Evolutionary conservation across 2,329 filamentous ascomycete species (phyloP).

Genomic region (Venturia nashicola): DNA sequence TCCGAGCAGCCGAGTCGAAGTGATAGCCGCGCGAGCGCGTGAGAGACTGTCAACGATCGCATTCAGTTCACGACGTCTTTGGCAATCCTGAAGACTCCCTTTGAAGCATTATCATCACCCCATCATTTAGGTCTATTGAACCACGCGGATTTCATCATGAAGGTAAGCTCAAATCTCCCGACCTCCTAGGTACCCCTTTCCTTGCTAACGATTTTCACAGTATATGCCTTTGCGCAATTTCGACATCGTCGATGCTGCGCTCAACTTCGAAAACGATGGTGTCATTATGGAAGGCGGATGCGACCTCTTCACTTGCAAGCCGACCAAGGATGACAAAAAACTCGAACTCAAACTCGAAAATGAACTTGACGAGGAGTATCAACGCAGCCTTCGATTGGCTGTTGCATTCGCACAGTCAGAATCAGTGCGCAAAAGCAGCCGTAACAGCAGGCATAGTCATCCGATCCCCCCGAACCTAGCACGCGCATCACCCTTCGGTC

Average conservation of each 20-base stretch:
- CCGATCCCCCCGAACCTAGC: constrained; percentile 67
- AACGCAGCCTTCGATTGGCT: constrained; percentile 54
- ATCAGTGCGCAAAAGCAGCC: constrained; percentile 21
- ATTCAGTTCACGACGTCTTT: not conserved
- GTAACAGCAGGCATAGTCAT: constrained; percentile 81
- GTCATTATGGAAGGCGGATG: constrained; percentile 86
- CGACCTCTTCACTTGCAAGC: constrained; percentile 96
- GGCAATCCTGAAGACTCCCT: not conserved
- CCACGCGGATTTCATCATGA: constrained; percentile 19
- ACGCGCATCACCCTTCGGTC: constrained; percentile 82
- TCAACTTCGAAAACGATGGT: constrained; percentile 92
- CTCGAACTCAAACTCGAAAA: constrained; percentile 92
- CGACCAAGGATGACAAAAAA: constrained; percentile 90
- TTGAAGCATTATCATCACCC: not conserved
- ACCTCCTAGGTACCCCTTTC: not conserved
- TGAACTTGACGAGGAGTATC: constrained; percentile 82
- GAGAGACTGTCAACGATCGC: not conserved
- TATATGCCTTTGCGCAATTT: constrained; percentile 86
- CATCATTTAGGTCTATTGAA: not conserved
- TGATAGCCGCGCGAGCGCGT: not conserved
- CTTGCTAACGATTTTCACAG: constrained; percentile 33
- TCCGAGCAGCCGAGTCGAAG: not conserved
- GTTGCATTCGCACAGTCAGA: not conserved
- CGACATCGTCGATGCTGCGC: constrained; percentile 78
- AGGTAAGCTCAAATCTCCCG: constrained; percentile 18